Base-by-base conservation (phyloP, 1,284 basidiomycete species). In the Cystobasidiaceae sp. region DNA sequence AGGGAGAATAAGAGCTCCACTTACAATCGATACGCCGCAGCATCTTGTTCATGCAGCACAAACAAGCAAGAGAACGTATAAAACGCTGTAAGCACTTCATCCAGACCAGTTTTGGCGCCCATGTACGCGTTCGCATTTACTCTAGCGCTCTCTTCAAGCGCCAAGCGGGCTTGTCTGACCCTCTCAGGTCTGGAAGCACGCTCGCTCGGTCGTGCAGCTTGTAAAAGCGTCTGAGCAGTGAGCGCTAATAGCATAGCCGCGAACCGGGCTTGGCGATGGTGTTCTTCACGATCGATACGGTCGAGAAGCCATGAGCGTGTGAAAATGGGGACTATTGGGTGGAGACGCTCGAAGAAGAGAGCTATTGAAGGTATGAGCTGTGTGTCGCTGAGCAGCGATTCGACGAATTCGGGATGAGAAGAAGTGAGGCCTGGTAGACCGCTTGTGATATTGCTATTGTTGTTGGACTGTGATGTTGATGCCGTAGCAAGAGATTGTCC, bases 321-420 rank as follows among this genome's bases (percentile, higher is more conserved):
- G 48, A 75, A 75, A 43, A 75, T 73, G 41, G 74, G 74, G 73
- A 75, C 74, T 63, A 75, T 71, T 28, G 71, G 71, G 45, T 74
- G 71, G 9, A 75, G 67, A 11, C 72, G 68, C n/a, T 74, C 71
- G 49, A 75, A 75, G 63, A 73, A 75, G 67, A 73, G 69, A 33
- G 70, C 71, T 55, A 75, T 72, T 21, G 33, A 25, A 15, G 52
- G 52, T n/a, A 56, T 56, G 34, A 56, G 52, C 5, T 41, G 34
- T 7, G 52, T 39, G 34, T 56, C 52, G 9, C 17, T 13, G 17
- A 56, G 34, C 17, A 23, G 27, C 21, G 37, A 32, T 41, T 23
- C 32, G 13, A 28, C 46, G 19, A 15, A 25, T 15, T 6, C 4
- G 4, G 2, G 46, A 3, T 17, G 21, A 28, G 23, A 15, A 27